phyloP scores from a whole-genome alignment of 306 rosid genomes.

The Malus domestica region ASM211411v1 NC_041803.1:43572501-43573000 shows the following conservation, averaged over 20 bases:
- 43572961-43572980: background rate
- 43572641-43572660: no score
- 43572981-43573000: background rate
- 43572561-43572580: no score
- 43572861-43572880: conserved; percentile 35
- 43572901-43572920: conserved; percentile 68
- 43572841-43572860: conserved; percentile 17
- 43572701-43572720: no score
- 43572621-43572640: no score
- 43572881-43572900: conserved; percentile 38
- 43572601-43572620: no score
- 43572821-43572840: conserved; percentile 27
- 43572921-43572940: conserved; percentile 67
- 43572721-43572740: conserved; percentile 7
- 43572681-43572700: no score
- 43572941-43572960: conserved; percentile 65
- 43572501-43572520: no score
- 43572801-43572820: conserved; percentile 19
- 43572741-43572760: conserved; percentile 18
- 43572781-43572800: conserved; percentile 18
- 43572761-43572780: conserved; percentile 29
- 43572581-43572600: no score
- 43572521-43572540: no score
- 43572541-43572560: no score
- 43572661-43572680: no score